phyloP scores from a whole-genome alignment of 2,329 filamentous ascomycete species.

The Aspergillus aculeatus region DNA sequence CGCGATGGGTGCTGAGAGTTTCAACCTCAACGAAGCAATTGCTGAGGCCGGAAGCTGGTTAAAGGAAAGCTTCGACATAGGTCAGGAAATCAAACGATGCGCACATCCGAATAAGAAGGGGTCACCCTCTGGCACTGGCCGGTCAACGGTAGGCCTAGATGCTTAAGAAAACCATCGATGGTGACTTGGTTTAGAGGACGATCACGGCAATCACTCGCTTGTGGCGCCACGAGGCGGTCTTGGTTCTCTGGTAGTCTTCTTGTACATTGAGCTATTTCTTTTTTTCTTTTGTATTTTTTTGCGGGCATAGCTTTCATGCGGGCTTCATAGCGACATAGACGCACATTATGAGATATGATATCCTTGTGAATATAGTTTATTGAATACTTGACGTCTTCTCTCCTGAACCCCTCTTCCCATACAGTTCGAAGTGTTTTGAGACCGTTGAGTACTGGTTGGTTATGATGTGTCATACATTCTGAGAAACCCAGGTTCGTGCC shows the following conservation, averaged over 20 bases:
- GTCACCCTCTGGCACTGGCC: slow-evolving; percentile 12
- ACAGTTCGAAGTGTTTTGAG: too few relatives aligned
- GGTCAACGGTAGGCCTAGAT: slow-evolving; percentile 19
- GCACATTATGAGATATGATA: slow-evolving; percentile 2
- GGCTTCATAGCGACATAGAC: background rate
- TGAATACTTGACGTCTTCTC: background rate
- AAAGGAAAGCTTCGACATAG: slow-evolving; percentile 45
- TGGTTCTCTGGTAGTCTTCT: background rate
- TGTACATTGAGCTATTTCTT: background rate
- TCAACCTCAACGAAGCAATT: slow-evolving; percentile 46
- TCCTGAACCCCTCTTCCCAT: too few relatives aligned
- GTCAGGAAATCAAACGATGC: slow-evolving; percentile 31
- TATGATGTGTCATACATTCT: too few relatives aligned
- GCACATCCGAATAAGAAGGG: slow-evolving; percentile 13
- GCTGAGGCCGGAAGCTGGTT: slow-evolving; percentile 47
- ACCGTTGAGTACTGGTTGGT: too few relatives aligned
- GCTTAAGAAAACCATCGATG: background rate
- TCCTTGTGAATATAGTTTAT: slow-evolving; percentile 6
- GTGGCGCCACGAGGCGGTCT: background rate
- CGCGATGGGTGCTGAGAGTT: slow-evolving; percentile 33
- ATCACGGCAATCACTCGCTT: background rate
- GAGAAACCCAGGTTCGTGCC: too few relatives aligned
- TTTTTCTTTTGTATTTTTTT: background rate
- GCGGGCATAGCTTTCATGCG: background rate
- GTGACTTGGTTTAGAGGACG: background rate